Base-by-base conservation (phyloP, 129 eudicot species). In the Rutidosis leptorrhynchoides region DNA sequence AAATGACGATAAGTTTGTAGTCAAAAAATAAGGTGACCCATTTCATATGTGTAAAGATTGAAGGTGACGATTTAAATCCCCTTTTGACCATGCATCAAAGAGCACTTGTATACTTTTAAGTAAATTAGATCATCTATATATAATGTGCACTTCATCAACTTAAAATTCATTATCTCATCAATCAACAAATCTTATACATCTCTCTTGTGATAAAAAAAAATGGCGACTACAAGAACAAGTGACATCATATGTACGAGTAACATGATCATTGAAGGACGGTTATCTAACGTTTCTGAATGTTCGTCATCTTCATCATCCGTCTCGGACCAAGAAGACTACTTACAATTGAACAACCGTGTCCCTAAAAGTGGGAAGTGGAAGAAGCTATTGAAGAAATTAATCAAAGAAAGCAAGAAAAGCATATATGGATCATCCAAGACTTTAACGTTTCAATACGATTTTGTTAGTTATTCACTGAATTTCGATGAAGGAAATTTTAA, bases 401-500 rank as follows among this genome's bases (percentile, higher is more conserved):
- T n/a, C n/a, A n/a, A n/a, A n/a, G n/a, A n/a, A n/a, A n/a, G n/a
- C n/a, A n/a, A n/a, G n/a, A n/a, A n/a, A n/a, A n/a, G n/a, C n/a
- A n/a, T n/a, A n/a, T n/a, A n/a, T n/a, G n/a, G n/a, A n/a, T n/a
- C n/a, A n/a, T n/a, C n/a, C n/a, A n/a, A n/a, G n/a, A n/a, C n/a
- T n/a, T n/a, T n/a, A n/a, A n/a, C n/a, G n/a, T n/a, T n/a, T n/a
- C n/a, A n/a, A n/a, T n/a, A n/a, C n/a, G n/a, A n/a, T n/a, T n/a
- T n/a, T n/a, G n/a, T n/a, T n/a, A n/a, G n/a, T n/a, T n/a, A n/a
- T n/a, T n/a, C n/a, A 0, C 85, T 80, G 33, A 88, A 88, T 54
- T 88, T 82, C 61, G 96, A 84, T 32, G 91, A 88, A 19, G 96
- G 96, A 28, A 53, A 64, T 62, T 70, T 65, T 7, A n/a, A n/a